A percentile compares a stretch with the other conserved stretches of the same genome.
These are phyloP conservation scores for Colletotrichum limetticola DNA, from an alignment of 2,329 filamentous ascomycete species.

Conservation along the genomic window DNA sequence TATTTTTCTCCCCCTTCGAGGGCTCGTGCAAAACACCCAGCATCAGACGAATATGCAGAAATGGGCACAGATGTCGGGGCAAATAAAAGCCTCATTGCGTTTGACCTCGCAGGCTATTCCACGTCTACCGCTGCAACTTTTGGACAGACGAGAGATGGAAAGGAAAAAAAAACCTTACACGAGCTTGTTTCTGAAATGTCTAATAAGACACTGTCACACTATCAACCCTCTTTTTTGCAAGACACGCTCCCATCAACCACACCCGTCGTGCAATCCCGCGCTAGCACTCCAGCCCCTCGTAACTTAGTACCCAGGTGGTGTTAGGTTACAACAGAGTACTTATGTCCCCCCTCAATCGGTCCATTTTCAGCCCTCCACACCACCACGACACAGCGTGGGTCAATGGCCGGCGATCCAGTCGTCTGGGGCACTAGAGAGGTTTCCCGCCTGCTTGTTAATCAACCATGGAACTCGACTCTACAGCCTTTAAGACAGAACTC, in stretches of 20 bases:
- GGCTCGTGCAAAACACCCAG: constrained; percentile 19
- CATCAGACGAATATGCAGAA: constrained; percentile 30
- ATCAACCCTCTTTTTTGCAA: constrained; percentile 15
- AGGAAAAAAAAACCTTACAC: background rate
- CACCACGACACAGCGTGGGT: background rate
- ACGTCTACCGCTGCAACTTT: background rate
- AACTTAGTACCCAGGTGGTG: too few species aligned
- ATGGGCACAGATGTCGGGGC: constrained; percentile 22
- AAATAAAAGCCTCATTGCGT: constrained; percentile 4
- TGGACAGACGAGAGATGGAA: background rate
- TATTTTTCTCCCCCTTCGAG: background rate
- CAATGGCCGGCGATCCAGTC: constrained; percentile 1
- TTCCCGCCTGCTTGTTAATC: constrained; percentile 1
- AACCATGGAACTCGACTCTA: background rate
- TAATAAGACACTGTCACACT: constrained; percentile 7
- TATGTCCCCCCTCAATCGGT: constrained; percentile 5
- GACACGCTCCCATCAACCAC: constrained; percentile 3
- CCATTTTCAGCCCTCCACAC: constrained; percentile 14
- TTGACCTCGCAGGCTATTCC: constrained; percentile 26
- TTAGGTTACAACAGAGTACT: too few species aligned
- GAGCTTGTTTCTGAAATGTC: constrained; percentile 3
- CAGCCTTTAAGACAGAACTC: background rate
- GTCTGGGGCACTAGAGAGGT: background rate
- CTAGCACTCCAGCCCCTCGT: background rate
- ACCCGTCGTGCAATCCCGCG: constrained; percentile 3